phyloP scores from a whole-genome alignment of 1,284 basidiomycete species.

The Ganoderma sinense region DNA sequence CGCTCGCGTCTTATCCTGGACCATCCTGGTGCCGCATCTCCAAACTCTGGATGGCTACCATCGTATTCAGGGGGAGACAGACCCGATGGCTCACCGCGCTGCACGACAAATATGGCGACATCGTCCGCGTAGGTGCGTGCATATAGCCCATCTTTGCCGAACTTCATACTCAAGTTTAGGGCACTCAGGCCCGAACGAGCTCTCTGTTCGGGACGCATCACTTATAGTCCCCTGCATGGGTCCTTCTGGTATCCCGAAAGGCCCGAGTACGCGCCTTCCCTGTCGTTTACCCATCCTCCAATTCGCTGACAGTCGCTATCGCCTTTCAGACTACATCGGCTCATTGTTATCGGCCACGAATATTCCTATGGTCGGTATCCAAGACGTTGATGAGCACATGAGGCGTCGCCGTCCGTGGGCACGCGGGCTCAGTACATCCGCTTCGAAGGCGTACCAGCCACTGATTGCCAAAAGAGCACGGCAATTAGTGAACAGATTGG shows the following conservation, averaged over 20 bases:
- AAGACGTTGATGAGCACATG: background rate
- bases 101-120: constrained; percentile 40
- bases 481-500: background rate
- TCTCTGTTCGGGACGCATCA: constrained; percentile 9
- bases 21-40: constrained; percentile 36
- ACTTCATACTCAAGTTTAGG: background rate
- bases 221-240: background rate
- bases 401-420: background rate
- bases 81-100: constrained; percentile 19
- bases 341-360: background rate
- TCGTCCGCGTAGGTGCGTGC: constrained; percentile 39
- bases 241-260: background rate
- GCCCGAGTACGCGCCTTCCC: background rate
- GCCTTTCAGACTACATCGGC: background rate
- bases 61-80: background rate
- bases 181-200: constrained; percentile 18
- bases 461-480: background rate
- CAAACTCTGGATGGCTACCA: constrained; percentile 19
- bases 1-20: constrained; percentile 40
- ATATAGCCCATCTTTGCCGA: background rate
- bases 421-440: background rate
- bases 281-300: background rate
- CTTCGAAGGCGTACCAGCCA: constrained; percentile 32
- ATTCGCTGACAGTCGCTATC: background rate
- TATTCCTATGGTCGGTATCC: constrained; percentile 17